Evolutionary conservation across 352 stramenopile genomes (phyloP), one percentile per base, ranked within the genome.

Genomic region (Aphanomyces stellatus): DNA sequence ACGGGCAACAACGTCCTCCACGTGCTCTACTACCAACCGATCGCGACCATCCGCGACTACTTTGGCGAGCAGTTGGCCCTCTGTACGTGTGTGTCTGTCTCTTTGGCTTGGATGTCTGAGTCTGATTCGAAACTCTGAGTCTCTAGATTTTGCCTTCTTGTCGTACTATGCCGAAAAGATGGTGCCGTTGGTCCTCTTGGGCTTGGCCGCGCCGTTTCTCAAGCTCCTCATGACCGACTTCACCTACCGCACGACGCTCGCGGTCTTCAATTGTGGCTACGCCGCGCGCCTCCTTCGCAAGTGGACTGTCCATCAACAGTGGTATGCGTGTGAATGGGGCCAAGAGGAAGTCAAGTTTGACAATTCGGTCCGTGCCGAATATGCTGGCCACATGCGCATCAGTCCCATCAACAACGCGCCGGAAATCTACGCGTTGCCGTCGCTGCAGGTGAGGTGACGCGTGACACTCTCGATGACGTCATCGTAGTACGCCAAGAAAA

Each of bases 41-140:
- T 88, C 6, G 27, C 72, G 10, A 75, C 87, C 62, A 69, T 92
- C 4, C 80, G 80, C 53, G 87, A 88, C 72, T 92, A 92, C 72
- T 92, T 92, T 65, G 84, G 84, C 41, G 84, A 92, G 63, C 77
- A 92, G 41, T 66, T 92, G 37, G 84, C 80, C 22, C 68, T 92
- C 4, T 92, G 84, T 92, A 76, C 40, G 82, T 82, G 24, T 28
- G 49, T 53, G 6, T 24, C 11, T 17, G 48, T 65, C 24, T 63
- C 13, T 7, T 37, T 19, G 17, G 56, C 34, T 62, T 4, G 33
- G 15, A 31, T 66, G 11, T 24, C n/a, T 40, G 35, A 22, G 24
- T 48, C 1, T 4, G n/a, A n/a, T n/a, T n/a, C n/a, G n/a, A n/a
- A n/a, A n/a, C n/a, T n/a, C n/a, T n/a, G n/a, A n/a, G n/a, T n/a